Conservation (phyloP, 352 stramenopile species). For the Globisporangium nunn region DNA sequence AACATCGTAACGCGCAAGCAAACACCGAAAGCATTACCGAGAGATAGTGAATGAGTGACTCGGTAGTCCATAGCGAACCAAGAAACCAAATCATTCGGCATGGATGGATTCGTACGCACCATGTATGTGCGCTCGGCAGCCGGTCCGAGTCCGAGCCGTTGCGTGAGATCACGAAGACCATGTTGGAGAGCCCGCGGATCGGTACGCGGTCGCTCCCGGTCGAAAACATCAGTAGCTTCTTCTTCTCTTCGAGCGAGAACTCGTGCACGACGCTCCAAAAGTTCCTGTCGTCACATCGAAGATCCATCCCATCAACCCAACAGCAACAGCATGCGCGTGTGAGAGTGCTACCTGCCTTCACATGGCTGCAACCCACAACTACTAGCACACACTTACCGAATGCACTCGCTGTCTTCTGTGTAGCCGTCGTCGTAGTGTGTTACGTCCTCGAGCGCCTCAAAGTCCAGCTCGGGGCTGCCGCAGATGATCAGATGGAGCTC, state of each 20-base stretch:
- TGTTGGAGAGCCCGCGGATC: slow-evolving; percentile 69
- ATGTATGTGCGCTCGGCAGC: slow-evolving; percentile 84
- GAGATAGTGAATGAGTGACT: neutral
- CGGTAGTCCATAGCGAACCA: no score
- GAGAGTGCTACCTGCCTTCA: neutral
- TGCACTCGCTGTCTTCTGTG: slow-evolving; percentile 51
- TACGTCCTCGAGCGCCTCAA: slow-evolving; percentile 64
- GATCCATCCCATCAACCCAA: no score
- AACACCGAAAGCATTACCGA: no score
- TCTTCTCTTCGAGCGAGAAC: slow-evolving; percentile 75
- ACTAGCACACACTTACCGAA: slow-evolving; percentile 28
- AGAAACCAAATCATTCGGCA: no score
- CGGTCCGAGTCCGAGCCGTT: slow-evolving; percentile 78
- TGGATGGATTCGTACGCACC: slow-evolving; percentile 21
- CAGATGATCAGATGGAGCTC: slow-evolving; percentile 75
- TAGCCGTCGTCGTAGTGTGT: slow-evolving; percentile 77
- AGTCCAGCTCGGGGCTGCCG: slow-evolving; percentile 67
- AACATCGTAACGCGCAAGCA: neutral
- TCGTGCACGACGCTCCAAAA: slow-evolving; percentile 83
- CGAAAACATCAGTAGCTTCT: slow-evolving; percentile 79
- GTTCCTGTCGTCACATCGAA: slow-evolving; percentile 20
- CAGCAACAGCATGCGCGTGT: no score
- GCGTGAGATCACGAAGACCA: slow-evolving; percentile 81
- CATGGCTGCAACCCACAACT: neutral
- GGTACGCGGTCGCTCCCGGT: slow-evolving; percentile 83